Percentiles rank a stretch among this genome's conserved stretches.
phyloP scores from a whole-genome alignment of 2,329 filamentous ascomycete species.

The Colletotrichum tabaci region DNA sequence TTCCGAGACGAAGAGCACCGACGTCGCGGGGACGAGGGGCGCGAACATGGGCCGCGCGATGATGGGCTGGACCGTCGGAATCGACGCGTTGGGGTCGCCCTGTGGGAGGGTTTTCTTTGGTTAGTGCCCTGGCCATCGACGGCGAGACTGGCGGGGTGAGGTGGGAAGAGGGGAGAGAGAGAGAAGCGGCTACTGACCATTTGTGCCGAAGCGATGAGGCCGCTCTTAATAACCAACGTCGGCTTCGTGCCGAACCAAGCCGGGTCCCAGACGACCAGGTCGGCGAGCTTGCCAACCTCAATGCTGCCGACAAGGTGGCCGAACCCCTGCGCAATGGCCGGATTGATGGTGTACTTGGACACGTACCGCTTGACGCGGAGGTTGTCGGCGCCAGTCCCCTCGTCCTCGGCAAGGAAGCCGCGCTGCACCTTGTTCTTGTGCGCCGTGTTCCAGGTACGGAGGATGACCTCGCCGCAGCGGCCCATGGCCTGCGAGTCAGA shows the following conservation, averaged over 20 bases:
- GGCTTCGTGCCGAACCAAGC: constrained; percentile 92
- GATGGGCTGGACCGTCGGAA: constrained; percentile 89
- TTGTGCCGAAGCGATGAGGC: constrained; percentile 84
- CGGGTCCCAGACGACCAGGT: constrained; percentile 90
- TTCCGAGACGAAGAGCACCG: constrained; percentile 87
- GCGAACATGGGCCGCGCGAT: constrained; percentile 91
- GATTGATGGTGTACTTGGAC: constrained; percentile 97
- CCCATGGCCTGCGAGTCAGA: constrained; percentile 98
- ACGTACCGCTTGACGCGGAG: constrained; percentile 93
- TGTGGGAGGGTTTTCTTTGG: constrained; percentile 49
- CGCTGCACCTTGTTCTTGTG: constrained; percentile 96
- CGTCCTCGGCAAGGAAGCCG: constrained; percentile 82
- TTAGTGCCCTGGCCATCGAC: neutral
- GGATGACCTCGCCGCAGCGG: constrained; percentile 91
- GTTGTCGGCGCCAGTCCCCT: constrained; percentile 86
- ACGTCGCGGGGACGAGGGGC: constrained; percentile 78
- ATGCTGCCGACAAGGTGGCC: constrained; percentile 87
- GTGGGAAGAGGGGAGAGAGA: constrained; percentile 2
- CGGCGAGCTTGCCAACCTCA: constrained; percentile 91
- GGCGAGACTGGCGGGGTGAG: constrained; percentile 2
- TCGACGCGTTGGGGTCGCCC: constrained; percentile 87
- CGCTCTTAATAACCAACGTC: constrained; percentile 85
- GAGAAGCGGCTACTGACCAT: constrained; percentile 73
- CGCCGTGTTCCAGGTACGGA: constrained; percentile 96
- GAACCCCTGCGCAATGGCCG: constrained; percentile 93